Base-by-base conservation (phyloP, 176 grass and related monocot species). In the bread wheat (Triticum aestivum) region DNA sequence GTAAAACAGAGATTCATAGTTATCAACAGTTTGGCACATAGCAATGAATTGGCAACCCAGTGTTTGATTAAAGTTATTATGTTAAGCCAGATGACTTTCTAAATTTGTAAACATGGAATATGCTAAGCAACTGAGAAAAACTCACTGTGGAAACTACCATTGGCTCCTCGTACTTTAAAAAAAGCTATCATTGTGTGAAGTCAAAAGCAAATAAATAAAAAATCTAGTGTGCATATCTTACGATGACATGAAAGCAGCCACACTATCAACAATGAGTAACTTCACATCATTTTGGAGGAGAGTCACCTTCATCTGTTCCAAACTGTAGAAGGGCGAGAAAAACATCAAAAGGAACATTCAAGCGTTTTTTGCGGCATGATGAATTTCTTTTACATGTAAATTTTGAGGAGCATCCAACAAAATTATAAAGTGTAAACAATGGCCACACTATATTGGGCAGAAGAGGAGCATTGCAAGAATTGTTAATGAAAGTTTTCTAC, bases 191-290 rank as follows among this genome's bases (percentile, higher is more conserved):
- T 42, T 47, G 7, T 70, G 78, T 69, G 10, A 69, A 59, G 6
- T 54, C 26, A 52, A 54, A 52, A 42, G 14, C 32, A 49, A 77
- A 79, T 5, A 51, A 23, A 88, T 3, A 58, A 73, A 11, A 84
- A 23, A n/a, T 72, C 42, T 78, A 56, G 35, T 88, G 44, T 73
- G 20, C 42, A 68, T 65, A 83, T 65, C 91, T 87, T 85, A 96
- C 92, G 84, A 71, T 17, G 87, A 83, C 49, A 85, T 66, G 84
- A 98, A 89, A 89, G 92, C 87, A 91, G 97, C 94, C 82, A 98
- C 89, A 87, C 97, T 98, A 90, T 98, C 92, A 80, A 98, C 92
- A 88, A 98, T 88, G 66, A 98, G 86, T 86, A 98, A 86, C 87
- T 98, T 98, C 88, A 98, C 94, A 84, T 96, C 94, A 83, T 94